phyloP scores from a whole-genome alignment of 768 basidiomycete species.

The Clitopilus passeckerianus region DNA sequence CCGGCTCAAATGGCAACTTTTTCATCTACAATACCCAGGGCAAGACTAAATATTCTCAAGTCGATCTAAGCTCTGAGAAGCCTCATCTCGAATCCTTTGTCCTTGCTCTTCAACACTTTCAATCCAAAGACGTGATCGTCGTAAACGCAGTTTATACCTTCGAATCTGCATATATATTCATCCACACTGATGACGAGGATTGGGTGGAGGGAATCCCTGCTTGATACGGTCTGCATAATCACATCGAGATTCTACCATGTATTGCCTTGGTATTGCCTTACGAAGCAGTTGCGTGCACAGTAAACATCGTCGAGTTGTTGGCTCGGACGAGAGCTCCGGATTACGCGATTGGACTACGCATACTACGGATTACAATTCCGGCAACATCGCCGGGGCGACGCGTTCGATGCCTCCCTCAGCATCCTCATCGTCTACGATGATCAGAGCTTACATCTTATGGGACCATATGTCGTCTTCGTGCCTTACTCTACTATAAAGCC shows the following conservation, averaged over 20 bases:
- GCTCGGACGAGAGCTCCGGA: no score
- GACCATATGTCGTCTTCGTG: no score
- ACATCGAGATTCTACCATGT: no score
- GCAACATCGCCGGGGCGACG: no score
- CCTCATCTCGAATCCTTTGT: background rate
- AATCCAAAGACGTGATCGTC: background rate
- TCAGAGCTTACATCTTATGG: no score
- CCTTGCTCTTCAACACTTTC: background rate
- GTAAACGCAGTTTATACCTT: background rate
- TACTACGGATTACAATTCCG: no score
- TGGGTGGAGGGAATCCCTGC: background rate
- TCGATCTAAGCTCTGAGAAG: background rate
- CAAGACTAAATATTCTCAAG: background rate
- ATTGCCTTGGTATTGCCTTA: no score
- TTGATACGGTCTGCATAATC: background rate
- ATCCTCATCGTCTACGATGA: no score
- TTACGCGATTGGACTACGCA: no score
- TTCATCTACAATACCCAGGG: background rate
- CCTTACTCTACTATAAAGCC: background rate
- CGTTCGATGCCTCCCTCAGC: no score
- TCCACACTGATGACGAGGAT: background rate
- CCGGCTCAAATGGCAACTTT: background rate
- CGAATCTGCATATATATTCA: background rate
- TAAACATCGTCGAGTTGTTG: no score
- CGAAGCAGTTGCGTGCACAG: no score